Conservation (phyloP, 2,329 filamentous ascomycete species). For the Pyrenophora tritici-repentis region DNA sequence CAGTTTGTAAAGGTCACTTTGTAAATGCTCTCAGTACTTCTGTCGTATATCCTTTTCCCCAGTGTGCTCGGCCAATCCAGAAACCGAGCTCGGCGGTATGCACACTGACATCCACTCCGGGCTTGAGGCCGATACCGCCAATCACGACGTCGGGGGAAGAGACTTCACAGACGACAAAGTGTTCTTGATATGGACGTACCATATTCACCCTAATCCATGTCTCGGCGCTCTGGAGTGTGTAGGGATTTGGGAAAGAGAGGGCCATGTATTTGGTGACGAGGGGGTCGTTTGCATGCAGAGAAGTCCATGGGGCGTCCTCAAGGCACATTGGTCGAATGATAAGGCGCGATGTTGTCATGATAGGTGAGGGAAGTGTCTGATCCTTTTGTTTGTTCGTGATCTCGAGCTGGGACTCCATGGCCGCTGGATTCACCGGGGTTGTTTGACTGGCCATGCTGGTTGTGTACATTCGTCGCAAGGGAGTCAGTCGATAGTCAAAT, state of each 20-base stretch:
- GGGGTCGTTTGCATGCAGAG: slow-evolving; percentile 36
- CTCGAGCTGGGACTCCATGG: slow-evolving; percentile 15
- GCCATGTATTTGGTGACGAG: slow-evolving; percentile 45
- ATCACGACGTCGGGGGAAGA: slow-evolving; percentile 27
- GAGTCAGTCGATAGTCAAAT: not conserved
- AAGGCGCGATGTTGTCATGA: slow-evolving; percentile 36
- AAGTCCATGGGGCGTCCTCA: slow-evolving; percentile 35
- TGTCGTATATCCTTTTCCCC: slow-evolving; percentile 44
- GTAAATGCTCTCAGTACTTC: slow-evolving; percentile 43
- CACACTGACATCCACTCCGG: slow-evolving; percentile 41
- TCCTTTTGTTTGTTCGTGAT: not conserved
- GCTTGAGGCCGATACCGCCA: slow-evolving; percentile 48
- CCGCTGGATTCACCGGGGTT: slow-evolving; percentile 20
- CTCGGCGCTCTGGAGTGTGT: slow-evolving; percentile 41
- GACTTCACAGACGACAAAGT: slow-evolving; percentile 27
- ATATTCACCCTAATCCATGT: slow-evolving; percentile 45
- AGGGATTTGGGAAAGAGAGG: slow-evolving; percentile 47
- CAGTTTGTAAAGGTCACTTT: slow-evolving; percentile 40
- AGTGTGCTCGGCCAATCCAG: slow-evolving; percentile 48
- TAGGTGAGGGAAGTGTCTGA: slow-evolving; percentile 33
- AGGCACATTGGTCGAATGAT: slow-evolving; percentile 40
- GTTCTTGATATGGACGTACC: slow-evolving; percentile 10
- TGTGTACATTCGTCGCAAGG: not conserved
- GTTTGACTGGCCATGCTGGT: slow-evolving; percentile 23
- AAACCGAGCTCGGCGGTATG: slow-evolving; percentile 50